Evolutionary conservation across 139 green algal species (phyloP).

Genomic region (Closterium sp.): DNA sequence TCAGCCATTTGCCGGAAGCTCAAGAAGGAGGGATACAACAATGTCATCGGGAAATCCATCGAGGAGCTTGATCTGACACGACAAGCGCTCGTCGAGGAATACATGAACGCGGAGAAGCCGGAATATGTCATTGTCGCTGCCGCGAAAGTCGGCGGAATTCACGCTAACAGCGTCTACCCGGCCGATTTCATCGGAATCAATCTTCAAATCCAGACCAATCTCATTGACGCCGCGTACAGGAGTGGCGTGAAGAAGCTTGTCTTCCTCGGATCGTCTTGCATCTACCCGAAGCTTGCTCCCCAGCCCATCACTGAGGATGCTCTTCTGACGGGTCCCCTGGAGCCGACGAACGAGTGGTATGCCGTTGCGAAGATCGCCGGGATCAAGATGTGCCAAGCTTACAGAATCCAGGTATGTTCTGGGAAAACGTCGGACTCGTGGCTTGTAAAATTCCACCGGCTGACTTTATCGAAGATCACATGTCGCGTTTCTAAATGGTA

Average conservation of each 20-base stretch:
- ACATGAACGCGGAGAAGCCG: constrained; percentile 37
- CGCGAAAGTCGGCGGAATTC: constrained; percentile 56
- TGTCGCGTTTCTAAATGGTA: no score
- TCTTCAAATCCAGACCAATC: constrained; percentile 51
- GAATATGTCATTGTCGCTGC: constrained; percentile 55
- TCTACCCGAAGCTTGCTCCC: constrained; percentile 55
- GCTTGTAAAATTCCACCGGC: no score
- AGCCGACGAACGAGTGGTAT: constrained; percentile 62
- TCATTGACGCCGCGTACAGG: constrained; percentile 52
- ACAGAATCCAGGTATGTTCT: constrained; percentile 33
- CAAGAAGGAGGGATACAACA: constrained; percentile 36
- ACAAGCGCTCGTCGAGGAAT: constrained; percentile 44
- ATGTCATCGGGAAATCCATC: constrained; percentile 38
- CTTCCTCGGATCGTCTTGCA: constrained; percentile 60
- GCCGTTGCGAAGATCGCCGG: constrained; percentile 59
- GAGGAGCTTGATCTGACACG: constrained; percentile 56
- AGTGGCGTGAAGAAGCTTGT: constrained; percentile 54
- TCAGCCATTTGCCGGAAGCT: constrained; percentile 32
- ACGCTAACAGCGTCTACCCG: constrained; percentile 53
- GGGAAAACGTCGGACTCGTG: no score
- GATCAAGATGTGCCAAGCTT: constrained; percentile 60
- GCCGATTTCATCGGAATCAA: constrained; percentile 58
- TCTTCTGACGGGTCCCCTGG: constrained; percentile 53
- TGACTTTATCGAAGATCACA: no score
- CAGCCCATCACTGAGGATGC: constrained; percentile 56